Base-by-base conservation (phyloP, 2,329 filamentous ascomycete species). In the Colletotrichum neosansevieriae region DNA sequence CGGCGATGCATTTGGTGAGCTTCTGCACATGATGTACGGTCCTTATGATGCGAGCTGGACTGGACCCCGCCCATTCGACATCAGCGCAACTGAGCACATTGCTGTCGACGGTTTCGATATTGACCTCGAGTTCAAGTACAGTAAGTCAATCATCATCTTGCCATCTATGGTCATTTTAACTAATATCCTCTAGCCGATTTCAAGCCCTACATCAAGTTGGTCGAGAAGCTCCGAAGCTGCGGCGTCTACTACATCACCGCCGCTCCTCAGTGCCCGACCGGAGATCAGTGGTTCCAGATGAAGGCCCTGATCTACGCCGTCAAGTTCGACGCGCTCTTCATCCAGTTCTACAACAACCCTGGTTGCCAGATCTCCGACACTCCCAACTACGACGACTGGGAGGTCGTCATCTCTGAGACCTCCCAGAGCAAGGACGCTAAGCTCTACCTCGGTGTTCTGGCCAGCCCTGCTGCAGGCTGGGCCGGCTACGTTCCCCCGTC, bases 271-370 rank as follows among this genome's bases (percentile, higher is more conserved):
- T 85, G 84, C 72, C 78, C 79, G 21, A 75, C 75, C 34, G 56
- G 63, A 9, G 29, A 71, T 4, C 9, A 51, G 1, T 76, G 71
- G 53, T 78, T 78, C 58, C 72, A 76, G 60, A 76, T 82, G 74
- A 74, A 77, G 60, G 74, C 77, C 6, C 73, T 83, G 70, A 80
- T 85, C 44, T 75, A 79, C 11, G 73, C 79, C 60, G 76, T 79
- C 47, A 73, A 78, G 50, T 81, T 85, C 69, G 80, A 82, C 29
- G 77, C 79, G 13, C 74, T 83, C 45, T 84, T 82, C 73, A 74
- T 85, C 58, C 83, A 85, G 75, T 85, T 85, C 74, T 85, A 84
- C 76, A 84, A 85, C 77, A 84, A 84, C 73, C 71, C 72, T 0
- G 70, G 56, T 19, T 84, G 82, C 72, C 77, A 78, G 68, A 65